These are phyloP conservation scores for Ganoderma resinaceum DNA, from an alignment of 1,284 basidiomycete genomes.

Conservation along the genomic window DNA sequence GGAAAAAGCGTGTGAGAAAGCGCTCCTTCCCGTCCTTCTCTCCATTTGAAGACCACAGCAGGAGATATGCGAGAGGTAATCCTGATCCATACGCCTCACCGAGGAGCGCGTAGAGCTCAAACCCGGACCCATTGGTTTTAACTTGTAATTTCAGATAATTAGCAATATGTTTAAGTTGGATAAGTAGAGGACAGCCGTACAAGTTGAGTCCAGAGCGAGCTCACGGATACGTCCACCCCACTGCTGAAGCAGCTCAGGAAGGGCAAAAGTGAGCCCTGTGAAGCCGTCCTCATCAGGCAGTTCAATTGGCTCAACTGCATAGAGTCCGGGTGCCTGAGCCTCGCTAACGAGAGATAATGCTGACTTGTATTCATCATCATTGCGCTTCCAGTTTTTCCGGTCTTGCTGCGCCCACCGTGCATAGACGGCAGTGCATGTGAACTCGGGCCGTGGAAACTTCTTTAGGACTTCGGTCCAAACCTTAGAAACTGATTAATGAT, in stretches of 20 bases:
- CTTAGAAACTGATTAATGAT: not conserved
- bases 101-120: not conserved
- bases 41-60: not conserved
- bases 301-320: not conserved
- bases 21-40: not conserved
- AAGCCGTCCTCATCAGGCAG: not conserved
- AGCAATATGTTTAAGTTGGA: not conserved
- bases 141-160: not conserved
- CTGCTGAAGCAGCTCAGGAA: not conserved
- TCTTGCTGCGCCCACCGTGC: not conserved
- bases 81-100: not conserved
- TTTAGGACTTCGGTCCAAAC: not conserved
- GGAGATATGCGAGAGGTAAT: not conserved
- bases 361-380: not conserved
- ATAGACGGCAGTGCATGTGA: not conserved
- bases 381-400: not conserved
- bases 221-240: not conserved
- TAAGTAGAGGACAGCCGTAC: not conserved
- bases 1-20: not conserved
- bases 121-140: not conserved
- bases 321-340: not conserved
- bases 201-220: not conserved
- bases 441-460: not conserved
- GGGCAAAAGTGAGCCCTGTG: not conserved
- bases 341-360: not conserved